Evolutionary conservation across 805 yeast species (phyloP), one percentile per base, ranked within the genome.

Genomic region (Danielozyma ontarioensis): DNA sequence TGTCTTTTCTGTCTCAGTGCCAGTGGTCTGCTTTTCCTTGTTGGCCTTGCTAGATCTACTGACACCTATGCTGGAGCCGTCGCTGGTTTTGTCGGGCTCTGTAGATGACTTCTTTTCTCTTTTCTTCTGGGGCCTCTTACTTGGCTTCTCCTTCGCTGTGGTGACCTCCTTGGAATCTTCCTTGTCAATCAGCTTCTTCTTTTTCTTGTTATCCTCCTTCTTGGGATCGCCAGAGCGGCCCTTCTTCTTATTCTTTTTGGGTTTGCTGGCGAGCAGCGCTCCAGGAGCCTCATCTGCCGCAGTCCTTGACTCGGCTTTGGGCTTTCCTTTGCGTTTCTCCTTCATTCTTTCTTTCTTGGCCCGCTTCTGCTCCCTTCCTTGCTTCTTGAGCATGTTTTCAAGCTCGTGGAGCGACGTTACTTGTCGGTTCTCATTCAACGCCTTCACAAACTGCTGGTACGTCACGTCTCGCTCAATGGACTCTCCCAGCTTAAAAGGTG

Each of bases 391-490:
- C 37, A 16, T 4, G 31, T 16, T 14, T n/a, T 28, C 23, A 3
- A 14, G n/a, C 14, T 18, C 4, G 13, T 24, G 18, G 17, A 21
- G 15, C 21, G 35, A 18, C 14, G 28, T 33, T 26, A 30, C 36
- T 2, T 29, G 22, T 4, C 7, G 28, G 16, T 50, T 53, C 2
- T 49, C 52, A 16, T 35, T 34, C 6, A 34, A 25, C 27, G 29
- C 44, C 29, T 47, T 42, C 34, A 42, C 17, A 29, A 55, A 55
- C 32, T 40, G 31, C 31, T 45, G 27, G 31, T 30, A 56, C 4
- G 34, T 31, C 3, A 50, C 44, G 7, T 38, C 33, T 3, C 44
- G 48, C 10, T 40, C 44, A 4, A 59, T 25, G 4, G 38, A 29
- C 6, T 15, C 24, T 17, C 27, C 22, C 15, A 13, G 16, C 13